Conservation (phyloP, 177 flowering plant species). For the Vitis hybrid region DNA sequence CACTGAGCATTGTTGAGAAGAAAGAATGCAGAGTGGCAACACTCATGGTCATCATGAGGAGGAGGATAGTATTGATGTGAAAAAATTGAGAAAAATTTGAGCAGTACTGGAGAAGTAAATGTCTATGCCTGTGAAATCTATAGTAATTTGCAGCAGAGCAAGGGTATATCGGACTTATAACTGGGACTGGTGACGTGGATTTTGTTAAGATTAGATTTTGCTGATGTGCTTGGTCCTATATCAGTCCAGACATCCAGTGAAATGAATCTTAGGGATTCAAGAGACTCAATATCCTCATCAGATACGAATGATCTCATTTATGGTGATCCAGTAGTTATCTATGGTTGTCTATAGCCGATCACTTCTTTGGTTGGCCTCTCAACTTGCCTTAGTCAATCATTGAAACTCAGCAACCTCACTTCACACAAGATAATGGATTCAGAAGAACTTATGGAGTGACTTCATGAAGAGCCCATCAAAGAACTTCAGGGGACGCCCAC, state of each 20-base stretch:
- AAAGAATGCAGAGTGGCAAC: too few species aligned
- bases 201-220: conserved; percentile 67
- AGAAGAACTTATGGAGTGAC: conserved; percentile 40
- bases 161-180: too few species aligned
- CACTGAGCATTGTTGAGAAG: too few species aligned
- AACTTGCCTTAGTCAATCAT: conserved; percentile 47
- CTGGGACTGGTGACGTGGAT: conserved; percentile 19
- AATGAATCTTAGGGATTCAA: conserved; percentile 25
- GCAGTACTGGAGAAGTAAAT: too few species aligned
- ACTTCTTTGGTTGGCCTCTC: conserved; percentile 82
- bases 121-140: too few species aligned
- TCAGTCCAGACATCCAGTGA: conserved; percentile 16
- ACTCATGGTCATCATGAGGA: too few species aligned
- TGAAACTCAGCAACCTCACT: conserved; percentile 60
- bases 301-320: conserved; percentile 17
- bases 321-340: conserved; percentile 40
- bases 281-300: not conserved
- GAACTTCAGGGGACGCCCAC: conserved; percentile 27
- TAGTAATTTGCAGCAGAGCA: too few species aligned
- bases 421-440: conserved; percentile 49
- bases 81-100: too few species aligned
- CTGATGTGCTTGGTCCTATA: conserved; percentile 82
- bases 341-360: conserved; percentile 46
- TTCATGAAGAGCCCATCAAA: conserved; percentile 21
- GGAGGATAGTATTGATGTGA: too few species aligned